Conservation (phyloP, 75 land plant genomes). For the Pinus taeda region DNA sequence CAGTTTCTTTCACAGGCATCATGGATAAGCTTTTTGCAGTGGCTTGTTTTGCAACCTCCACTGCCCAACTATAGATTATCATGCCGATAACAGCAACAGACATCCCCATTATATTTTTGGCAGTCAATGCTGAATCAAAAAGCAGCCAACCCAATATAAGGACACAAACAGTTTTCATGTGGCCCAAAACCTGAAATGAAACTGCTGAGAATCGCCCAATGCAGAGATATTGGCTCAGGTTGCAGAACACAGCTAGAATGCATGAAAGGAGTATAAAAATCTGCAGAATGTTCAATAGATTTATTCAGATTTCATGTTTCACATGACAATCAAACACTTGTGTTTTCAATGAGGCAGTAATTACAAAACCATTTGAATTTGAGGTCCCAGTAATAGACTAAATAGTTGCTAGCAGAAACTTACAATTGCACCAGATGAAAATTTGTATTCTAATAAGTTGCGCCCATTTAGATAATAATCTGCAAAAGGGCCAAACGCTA, state of each 20-base stretch:
- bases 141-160: slow-evolving; percentile 67
- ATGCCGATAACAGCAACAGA: slow-evolving; percentile 60
- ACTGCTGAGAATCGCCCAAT: slow-evolving; percentile 84
- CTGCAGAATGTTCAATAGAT: slow-evolving; percentile 30
- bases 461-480: slow-evolving; percentile 54
- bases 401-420: slow-evolving; percentile 21
- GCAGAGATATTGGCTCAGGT: slow-evolving; percentile 77
- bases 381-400: not conserved
- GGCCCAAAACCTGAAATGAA: slow-evolving; percentile 83
- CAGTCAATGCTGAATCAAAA: slow-evolving; percentile 54
- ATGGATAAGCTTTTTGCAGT: slow-evolving; percentile 17
- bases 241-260: slow-evolving; percentile 60
- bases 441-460: slow-evolving; percentile 34
- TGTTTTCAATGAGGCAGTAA: not conserved
- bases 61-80: slow-evolving; percentile 66
- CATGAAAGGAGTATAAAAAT: slow-evolving; percentile 71
- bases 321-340: not conserved
- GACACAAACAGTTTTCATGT: slow-evolving; percentile 88
- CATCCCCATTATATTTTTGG: slow-evolving; percentile 70
- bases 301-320: slow-evolving; percentile 4
- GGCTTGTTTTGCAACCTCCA: slow-evolving; percentile 41
- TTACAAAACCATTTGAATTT: not conserved
- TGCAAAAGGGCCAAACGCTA: slow-evolving; percentile 57
- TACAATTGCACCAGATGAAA: slow-evolving; percentile 56
- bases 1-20: not conserved